phyloP scores from a whole-genome alignment of 345 rosid genomes.

The Microthlaspi erraticum region DNA sequence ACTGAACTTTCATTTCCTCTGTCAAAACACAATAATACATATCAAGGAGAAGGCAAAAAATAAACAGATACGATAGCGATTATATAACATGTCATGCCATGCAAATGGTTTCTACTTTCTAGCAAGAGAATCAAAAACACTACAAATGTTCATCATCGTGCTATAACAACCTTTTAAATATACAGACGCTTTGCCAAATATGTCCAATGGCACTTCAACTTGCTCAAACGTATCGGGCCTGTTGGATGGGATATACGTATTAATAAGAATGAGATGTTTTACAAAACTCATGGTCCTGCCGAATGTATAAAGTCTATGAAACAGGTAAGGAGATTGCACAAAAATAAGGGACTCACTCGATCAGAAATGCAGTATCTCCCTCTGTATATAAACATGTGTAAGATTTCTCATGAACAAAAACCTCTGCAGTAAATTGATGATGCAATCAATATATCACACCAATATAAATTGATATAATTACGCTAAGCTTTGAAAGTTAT shows the following conservation, averaged over 20 bases:
- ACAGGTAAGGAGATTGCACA: not conserved
- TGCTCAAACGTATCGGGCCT: slow-evolving; percentile 88
- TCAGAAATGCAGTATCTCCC: slow-evolving; percentile 62
- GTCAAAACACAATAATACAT: slow-evolving; percentile 38
- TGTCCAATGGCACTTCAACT: slow-evolving; percentile 70
- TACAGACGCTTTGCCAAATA: slow-evolving; percentile 79
- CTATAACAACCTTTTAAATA: slow-evolving; percentile 70
- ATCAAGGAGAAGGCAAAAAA: not conserved
- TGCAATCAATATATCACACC: slow-evolving; percentile 21
- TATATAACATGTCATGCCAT: not conserved
- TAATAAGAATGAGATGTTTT: not conserved
- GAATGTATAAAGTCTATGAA: not conserved
- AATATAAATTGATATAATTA: not conserved
- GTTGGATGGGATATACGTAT: slow-evolving; percentile 35
- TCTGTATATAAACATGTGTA: slow-evolving; percentile 85
- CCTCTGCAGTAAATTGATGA: slow-evolving; percentile 56
- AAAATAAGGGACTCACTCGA: slow-evolving; percentile 67
- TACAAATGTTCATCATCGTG: not conserved
- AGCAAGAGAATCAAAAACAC: not conserved
- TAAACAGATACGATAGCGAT: not conserved
- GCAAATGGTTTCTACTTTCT: not conserved
- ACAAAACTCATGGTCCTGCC: not conserved
- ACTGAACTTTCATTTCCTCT: slow-evolving; percentile 85
- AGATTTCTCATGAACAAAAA: slow-evolving; percentile 80
- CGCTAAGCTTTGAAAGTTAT: slow-evolving; percentile 7